Base-by-base conservation (phyloP, 805 yeast species). In the Debaryomyces hansenii region DNA sequence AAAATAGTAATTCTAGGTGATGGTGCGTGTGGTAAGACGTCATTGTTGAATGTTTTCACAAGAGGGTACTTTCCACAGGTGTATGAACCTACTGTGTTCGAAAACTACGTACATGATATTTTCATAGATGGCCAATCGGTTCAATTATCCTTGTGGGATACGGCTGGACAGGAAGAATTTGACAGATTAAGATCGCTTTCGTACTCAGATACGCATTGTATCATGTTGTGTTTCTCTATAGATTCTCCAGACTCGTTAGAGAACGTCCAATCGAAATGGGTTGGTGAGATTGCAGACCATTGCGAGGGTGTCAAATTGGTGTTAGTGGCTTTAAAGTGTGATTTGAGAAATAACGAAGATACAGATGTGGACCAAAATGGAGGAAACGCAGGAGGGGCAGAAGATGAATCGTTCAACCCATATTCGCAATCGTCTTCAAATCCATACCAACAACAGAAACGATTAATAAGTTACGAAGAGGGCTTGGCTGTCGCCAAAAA, bases 1-100 rank as follows among this genome's bases (percentile, higher is more conserved):
- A 91, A 91, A 66, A 90, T 91, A 45, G 98, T 91, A 58, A 91
- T 91, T 51, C 75, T 92, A 21, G 98, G 98, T 42, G 97, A 92
- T 70, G 97, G 98, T 81, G 97, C 98, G 18, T 92, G 97, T 74
- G 99, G 99, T 69, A 92, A 92, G 66, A 92, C 99, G 2, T 91
- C 97, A 9, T 75, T 94, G 45, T 75, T 92, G 60, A 94, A 92
- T 64, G 97, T 94, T 52, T 94, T 92, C 72, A 94, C 99, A 5
- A 77, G 97, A 57, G 99, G 99, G 1, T 94, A 92, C 67, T 92
- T 92, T 72, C 98, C 98, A 7, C 97, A 94, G 64, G 98, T 92
- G 16, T 92, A 92, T 67, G 99, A 91, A 63, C 99, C 99, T 20
- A 92, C 99, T 0, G 97, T 92, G 33, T 92, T 94, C 69, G 98